phyloP scores from a whole-genome alignment of 2,329 filamentous ascomycete species.

The Nemania sp. region DNA sequence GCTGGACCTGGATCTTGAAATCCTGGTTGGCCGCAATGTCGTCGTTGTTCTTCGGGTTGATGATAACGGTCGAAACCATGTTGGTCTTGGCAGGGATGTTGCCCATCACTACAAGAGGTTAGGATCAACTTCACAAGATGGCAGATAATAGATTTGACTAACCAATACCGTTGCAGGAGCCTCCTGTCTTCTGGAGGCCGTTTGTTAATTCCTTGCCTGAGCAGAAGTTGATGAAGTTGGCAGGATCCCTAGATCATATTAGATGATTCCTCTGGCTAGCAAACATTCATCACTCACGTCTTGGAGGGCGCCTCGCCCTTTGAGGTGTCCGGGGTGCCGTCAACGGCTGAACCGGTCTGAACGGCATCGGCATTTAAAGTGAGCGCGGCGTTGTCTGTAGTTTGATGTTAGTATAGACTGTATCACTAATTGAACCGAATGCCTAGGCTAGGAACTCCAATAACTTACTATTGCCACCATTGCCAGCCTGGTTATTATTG shows the following conservation, averaged over 20 bases:
- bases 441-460: background rate
- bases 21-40: slow-evolving; percentile 51
- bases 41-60: slow-evolving; percentile 57
- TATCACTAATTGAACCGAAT: background rate
- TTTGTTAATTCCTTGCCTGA: slow-evolving; percentile 60
- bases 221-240: slow-evolving; percentile 70
- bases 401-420: background rate
- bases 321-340: slow-evolving; percentile 38
- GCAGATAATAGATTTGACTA: slow-evolving; percentile 39
- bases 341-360: slow-evolving; percentile 53
- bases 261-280: slow-evolving; percentile 19
- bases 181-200: slow-evolving; percentile 59
- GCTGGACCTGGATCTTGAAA: slow-evolving; percentile 59
- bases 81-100: slow-evolving; percentile 58
- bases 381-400: slow-evolving; percentile 35
- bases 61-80: slow-evolving; percentile 63
- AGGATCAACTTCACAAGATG: background rate
- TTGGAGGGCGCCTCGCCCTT: slow-evolving; percentile 56
- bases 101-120: slow-evolving; percentile 56
- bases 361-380: slow-evolving; percentile 50
- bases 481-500: slow-evolving; percentile 26
- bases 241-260: slow-evolving; percentile 50
- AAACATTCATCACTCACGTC: slow-evolving; percentile 48
- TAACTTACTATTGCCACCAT: slow-evolving; percentile 21
- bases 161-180: slow-evolving; percentile 68